phyloP scores from a whole-genome alignment of 2,329 filamentous ascomycete genomes.

The Hypoxylon rubiginosum region DNA sequence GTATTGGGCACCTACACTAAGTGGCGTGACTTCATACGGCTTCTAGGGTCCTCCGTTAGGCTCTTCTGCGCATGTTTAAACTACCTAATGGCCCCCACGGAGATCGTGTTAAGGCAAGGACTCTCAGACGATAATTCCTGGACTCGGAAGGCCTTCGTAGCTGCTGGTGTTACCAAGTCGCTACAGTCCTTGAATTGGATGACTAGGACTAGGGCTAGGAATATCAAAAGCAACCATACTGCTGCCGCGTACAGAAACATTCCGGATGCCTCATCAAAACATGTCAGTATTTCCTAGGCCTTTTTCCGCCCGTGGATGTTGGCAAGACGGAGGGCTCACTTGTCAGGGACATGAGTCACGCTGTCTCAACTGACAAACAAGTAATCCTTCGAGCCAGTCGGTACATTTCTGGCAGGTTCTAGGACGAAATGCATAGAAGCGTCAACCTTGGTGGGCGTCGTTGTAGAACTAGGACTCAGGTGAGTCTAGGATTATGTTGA shows the following conservation, averaged over 20 bases:
- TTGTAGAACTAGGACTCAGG: slow-evolving; percentile 3
- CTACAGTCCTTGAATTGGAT: slow-evolving; percentile 1
- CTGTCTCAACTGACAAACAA: slow-evolving; percentile 19
- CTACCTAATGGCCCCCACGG: neutral
- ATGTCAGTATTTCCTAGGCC: slow-evolving; percentile 1
- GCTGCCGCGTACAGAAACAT: neutral
- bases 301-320: neutral
- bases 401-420: slow-evolving; percentile 7
- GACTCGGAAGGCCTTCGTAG: neutral
- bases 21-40: neutral
- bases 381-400: neutral
- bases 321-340: neutral
- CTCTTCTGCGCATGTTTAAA: neutral
- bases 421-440: slow-evolving; percentile 7
- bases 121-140: neutral
- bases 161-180: slow-evolving; percentile 1
- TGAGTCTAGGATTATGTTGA: slow-evolving; percentile 3
- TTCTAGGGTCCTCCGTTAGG: neutral
- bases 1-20: neutral
- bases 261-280: slow-evolving; percentile 13
- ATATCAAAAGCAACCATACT: neutral
- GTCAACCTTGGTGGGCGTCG: slow-evolving; percentile 1
- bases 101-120: neutral
- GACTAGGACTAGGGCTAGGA: neutral
- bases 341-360: slow-evolving; percentile 17